Conservation (phyloP, 2,329 filamentous ascomycete species). For the Leptographium radiaticola region DNA sequence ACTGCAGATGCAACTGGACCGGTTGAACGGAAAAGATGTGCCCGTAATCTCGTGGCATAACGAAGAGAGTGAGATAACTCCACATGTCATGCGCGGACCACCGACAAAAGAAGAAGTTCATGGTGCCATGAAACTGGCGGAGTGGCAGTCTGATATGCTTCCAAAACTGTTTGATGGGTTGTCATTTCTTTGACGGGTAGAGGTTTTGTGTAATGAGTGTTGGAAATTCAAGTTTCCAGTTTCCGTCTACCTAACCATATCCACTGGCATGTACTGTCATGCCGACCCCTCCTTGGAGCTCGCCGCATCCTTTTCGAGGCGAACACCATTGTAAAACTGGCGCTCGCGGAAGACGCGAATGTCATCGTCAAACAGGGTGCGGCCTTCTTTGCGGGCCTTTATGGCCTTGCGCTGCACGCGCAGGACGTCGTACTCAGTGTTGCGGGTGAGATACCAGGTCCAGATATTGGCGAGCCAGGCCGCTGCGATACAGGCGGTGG, state of each 20-base stretch:
- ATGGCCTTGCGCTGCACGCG: conserved; percentile 10
- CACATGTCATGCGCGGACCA: neutral
- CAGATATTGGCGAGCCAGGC: conserved; percentile 14
- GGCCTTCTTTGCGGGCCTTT: conserved; percentile 9
- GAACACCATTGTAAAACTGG: conserved; percentile 18
- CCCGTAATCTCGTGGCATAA: neutral
- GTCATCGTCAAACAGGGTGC: conserved; percentile 4
- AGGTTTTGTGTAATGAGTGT: too few relatives aligned
- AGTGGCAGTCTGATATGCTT: too few relatives aligned
- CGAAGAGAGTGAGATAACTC: neutral
- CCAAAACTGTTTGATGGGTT: too few relatives aligned
- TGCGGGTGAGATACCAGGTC: conserved; percentile 16
- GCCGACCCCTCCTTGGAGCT: too few relatives aligned
- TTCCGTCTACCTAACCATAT: too few relatives aligned
- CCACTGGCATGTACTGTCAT: too few relatives aligned
- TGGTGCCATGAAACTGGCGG: neutral
- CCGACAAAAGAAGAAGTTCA: neutral
- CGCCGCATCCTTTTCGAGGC: neutral
- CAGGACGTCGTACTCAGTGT: conserved; percentile 15
- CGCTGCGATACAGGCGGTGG: conserved; percentile 12
- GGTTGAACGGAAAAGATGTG: neutral
- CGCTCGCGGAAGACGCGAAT: conserved; percentile 9
- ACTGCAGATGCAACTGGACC: neutral
- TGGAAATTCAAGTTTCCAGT: too few relatives aligned
- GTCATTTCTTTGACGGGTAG: too few relatives aligned